Conservation (phyloP, 176 grass and related monocot species). For the Carex littledalei region DNA sequence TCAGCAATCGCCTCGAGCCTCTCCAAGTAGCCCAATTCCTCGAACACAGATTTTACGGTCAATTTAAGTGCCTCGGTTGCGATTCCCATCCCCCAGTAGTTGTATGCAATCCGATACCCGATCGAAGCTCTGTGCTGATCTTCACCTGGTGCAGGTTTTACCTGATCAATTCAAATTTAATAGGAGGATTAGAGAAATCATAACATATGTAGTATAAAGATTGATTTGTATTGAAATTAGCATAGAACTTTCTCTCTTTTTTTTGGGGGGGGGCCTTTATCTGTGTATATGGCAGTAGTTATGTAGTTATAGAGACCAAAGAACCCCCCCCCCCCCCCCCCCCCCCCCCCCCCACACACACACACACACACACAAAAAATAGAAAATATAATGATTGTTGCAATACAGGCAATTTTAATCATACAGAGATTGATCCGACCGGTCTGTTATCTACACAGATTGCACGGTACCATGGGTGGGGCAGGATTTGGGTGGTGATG, state of each 20-base stretch:
- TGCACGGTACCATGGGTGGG: slow-evolving; percentile 72
- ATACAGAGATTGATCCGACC: slow-evolving; percentile 57
- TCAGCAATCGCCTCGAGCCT: slow-evolving; percentile 66
- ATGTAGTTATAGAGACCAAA: too few relatives aligned
- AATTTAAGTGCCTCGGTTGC: slow-evolving; percentile 31
- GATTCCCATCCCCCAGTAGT: slow-evolving; percentile 55
- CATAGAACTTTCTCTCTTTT: not conserved
- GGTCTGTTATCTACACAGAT: slow-evolving; percentile 34
- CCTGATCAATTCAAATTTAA: not conserved
- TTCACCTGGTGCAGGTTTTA: not conserved
- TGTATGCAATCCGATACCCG: slow-evolving; percentile 56
- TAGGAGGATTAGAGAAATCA: not conserved
- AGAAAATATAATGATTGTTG: too few relatives aligned
- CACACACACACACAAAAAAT: too few relatives aligned
- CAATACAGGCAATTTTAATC: not conserved
- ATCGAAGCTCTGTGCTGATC: slow-evolving; percentile 37
- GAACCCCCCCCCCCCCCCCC: too few relatives aligned
- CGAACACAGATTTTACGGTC: slow-evolving; percentile 27
- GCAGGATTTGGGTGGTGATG: slow-evolving; percentile 50
- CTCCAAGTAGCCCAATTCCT: slow-evolving; percentile 35
- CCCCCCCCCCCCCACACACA: too few relatives aligned
- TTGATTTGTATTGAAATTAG: not conserved
- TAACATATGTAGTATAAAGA: not conserved
- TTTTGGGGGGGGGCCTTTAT: too few relatives aligned
- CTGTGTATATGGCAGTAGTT: too few relatives aligned